Conservation (phyloP, 2,329 filamentous ascomycete species). For the Clarireedia sp. region DNA sequence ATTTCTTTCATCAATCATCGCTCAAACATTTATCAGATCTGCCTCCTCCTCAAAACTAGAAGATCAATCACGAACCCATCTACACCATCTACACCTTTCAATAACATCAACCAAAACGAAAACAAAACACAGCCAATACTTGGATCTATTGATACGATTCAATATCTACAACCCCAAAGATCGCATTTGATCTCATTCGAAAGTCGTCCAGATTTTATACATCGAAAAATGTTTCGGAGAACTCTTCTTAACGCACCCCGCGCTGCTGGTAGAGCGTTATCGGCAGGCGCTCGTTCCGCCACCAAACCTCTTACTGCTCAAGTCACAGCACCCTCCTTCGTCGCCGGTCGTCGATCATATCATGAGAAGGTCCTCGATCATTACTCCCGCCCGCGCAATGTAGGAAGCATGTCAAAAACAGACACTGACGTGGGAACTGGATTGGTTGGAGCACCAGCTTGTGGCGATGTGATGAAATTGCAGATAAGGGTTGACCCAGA, state of each 20-base stretch:
- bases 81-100: background rate
- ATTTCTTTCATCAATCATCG: background rate
- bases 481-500: conserved; percentile 87
- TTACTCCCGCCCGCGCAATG: conserved; percentile 72
- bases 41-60: no score
- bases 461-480: conserved; percentile 89
- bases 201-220: background rate
- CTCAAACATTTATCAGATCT: background rate
- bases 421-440: conserved; percentile 82
- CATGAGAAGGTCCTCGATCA: conserved; percentile 59
- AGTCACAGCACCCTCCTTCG: conserved; percentile 20
- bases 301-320: conserved; percentile 18
- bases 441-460: conserved; percentile 83
- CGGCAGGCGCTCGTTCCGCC: conserved; percentile 21
- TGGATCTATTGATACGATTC: background rate
- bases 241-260: conserved; percentile 24
- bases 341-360: conserved; percentile 26
- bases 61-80: background rate
- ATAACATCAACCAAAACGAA: background rate
- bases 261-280: conserved; percentile 24
- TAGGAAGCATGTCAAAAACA: conserved; percentile 70
- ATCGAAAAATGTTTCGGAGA: conserved; percentile 26
- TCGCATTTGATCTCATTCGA: background rate
- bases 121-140: background rate
- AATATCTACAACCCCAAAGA: background rate